phyloP scores from a whole-genome alignment of 2,329 filamentous ascomycete genomes.

The Fusarium hainanense region DNA sequence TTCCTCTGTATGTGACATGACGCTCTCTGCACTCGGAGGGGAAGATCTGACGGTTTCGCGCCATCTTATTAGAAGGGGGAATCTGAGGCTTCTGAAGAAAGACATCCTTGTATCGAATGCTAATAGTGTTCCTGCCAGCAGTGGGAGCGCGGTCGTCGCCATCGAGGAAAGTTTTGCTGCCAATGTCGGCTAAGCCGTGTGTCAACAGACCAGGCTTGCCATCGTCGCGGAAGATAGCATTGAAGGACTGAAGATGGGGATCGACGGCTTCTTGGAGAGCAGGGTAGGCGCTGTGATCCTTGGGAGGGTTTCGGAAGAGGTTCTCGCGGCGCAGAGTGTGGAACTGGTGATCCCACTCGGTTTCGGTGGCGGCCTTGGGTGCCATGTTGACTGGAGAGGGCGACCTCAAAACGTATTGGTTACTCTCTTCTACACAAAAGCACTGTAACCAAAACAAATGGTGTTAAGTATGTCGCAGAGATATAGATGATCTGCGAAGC shows the following conservation, averaged over 20 bases:
- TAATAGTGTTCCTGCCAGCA: conserved; percentile 76
- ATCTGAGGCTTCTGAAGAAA: conserved; percentile 84
- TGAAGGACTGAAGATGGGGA: conserved; percentile 96
- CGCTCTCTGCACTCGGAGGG: conserved; percentile 95
- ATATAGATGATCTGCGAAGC: neutral
- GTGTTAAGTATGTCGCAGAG: neutral
- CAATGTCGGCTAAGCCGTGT: conserved; percentile 87
- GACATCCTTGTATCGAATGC: conserved; percentile 82
- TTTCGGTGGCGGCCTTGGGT: conserved; percentile 67
- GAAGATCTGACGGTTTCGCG: conserved; percentile 84
- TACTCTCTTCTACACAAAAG: neutral
- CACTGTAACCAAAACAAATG: conserved; percentile 1
- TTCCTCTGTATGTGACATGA: conserved; percentile 90
- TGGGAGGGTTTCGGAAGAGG: conserved; percentile 89
- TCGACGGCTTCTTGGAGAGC: conserved; percentile 85
- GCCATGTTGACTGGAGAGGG: conserved; percentile 58
- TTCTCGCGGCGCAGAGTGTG: conserved; percentile 87
- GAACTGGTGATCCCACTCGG: conserved; percentile 86
- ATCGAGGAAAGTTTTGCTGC: conserved; percentile 87
- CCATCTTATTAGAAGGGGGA: conserved; percentile 85
- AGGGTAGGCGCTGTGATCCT: conserved; percentile 88
- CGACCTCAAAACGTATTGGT: conserved; percentile 6
- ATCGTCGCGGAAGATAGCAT: conserved; percentile 81
- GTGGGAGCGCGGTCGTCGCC: conserved; percentile 73
- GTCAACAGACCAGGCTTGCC: conserved; percentile 71